Evolutionary conservation across 805 yeast genomes (phyloP), one percentile per base, ranked within the genome.

Genomic region (Wickerhamomyces subpelliculosus): DNA sequence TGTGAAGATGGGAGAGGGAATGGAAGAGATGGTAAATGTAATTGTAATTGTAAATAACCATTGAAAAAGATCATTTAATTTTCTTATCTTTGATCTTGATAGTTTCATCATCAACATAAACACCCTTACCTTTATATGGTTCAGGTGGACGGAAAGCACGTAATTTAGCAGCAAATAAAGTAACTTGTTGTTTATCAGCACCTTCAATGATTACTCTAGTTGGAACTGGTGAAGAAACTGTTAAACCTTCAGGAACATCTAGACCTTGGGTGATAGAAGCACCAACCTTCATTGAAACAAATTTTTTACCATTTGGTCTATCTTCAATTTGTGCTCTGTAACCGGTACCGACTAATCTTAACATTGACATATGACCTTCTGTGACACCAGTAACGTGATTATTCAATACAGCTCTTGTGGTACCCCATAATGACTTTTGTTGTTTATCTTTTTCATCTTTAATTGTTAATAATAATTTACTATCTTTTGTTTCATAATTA

Each of bases 71-170:
- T 58, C 73, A 90, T 79, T 93, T 90, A 61, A 90, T 85, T 74
- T 88, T 90, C 74, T 86, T 86, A 51, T 82, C 86, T 74, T 93
- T 93, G 57, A 90, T 70, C 58, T 78, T 80, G 61, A 93, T 83
- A 35, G 94, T 87, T 68, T 93, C 97, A 55, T 79, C 84, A 61
- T 89, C 84, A 36, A 93, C 82, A 58, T 83, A 93, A 35, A 93
- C 83, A 57, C 99, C 99, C 52, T 94, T 94, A 58, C 98, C 98
- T 67, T 93, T 93, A 63, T 93, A 93, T 28, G 97, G 97, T 67
- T 93, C 99, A 33, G 99, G 99, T 44, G 95, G 95, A 59, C 85
- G 86, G 70, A 78, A 78, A 51, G 75, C 76, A 61, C 97, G 80
- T 47, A 93, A 70, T 40, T 78, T 76, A 13, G 95, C 96, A 16